A percentile compares a stretch with the other conserved stretches of the same genome.
Evolutionary conservation across 1,284 basidiomycete species (phyloP).

Genomic region (Filobasidium uniguttulatum): DNA sequence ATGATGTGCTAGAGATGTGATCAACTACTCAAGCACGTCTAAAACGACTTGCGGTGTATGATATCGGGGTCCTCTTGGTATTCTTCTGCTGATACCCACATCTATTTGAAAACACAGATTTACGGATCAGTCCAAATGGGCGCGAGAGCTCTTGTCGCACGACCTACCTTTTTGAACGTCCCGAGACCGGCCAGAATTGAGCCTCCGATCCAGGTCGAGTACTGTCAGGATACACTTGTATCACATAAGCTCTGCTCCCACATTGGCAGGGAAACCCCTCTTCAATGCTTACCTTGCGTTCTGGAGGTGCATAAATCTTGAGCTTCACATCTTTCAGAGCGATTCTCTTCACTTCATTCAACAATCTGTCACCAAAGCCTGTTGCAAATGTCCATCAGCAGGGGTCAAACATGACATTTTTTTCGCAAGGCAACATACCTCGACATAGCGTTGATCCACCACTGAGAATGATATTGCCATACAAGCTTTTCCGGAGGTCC

Average conservation of each 20-base stretch:
- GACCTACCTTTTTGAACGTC: conserved; percentile 85
- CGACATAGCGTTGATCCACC: conserved; percentile 90
- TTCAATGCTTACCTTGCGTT: conserved; percentile 52
- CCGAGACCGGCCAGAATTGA: conserved; percentile 87
- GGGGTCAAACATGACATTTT: not conserved
- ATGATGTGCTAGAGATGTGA: too few relatives aligned
- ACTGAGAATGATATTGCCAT: conserved; percentile 90
- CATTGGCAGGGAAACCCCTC: not conserved
- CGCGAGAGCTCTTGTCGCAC: conserved; percentile 5
- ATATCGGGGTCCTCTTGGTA: conserved; percentile 98
- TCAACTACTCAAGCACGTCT: too few relatives aligned
- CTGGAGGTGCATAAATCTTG: conserved; percentile 98
- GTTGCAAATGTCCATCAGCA: conserved; percentile 1
- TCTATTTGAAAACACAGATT: conserved; percentile 41
- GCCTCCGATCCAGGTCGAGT: conserved; percentile 98
- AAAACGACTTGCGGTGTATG: conserved; percentile 52
- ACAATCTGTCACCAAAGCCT: conserved; percentile 91
- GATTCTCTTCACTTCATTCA: conserved; percentile 91
- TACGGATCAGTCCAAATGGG: not conserved
- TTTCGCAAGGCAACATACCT: conserved; percentile 52
- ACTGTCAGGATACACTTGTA: conserved; percentile 35
- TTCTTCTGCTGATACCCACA: conserved; percentile 99
- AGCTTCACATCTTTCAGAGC: conserved; percentile 97
- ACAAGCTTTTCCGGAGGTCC: conserved; percentile 87
- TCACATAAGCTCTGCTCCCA: not conserved